Percentiles rank a stretch among this genome's conserved stretches.
Conservation (phyloP, 176 grass and related monocot species). For the Phragmites australis region DNA sequence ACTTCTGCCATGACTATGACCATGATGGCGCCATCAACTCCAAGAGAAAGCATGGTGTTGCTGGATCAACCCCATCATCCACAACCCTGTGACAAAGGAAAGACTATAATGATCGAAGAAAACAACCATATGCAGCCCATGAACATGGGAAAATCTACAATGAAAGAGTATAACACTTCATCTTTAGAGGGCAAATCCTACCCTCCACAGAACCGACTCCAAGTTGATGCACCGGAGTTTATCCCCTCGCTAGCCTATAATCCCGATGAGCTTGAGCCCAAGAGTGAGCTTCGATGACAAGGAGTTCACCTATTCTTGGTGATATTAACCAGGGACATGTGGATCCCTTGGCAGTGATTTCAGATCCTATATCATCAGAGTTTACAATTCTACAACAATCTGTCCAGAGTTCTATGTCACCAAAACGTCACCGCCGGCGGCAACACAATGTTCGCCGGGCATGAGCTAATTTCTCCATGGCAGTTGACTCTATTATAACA, state of each 20-base stretch:
- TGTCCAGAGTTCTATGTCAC: background rate
- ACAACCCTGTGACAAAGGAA: background rate
- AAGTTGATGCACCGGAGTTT: background rate
- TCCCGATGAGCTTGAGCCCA: too few relatives aligned
- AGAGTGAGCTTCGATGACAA: background rate
- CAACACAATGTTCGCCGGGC: background rate
- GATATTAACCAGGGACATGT: background rate
- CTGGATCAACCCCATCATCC: background rate
- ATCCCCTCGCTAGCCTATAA: background rate
- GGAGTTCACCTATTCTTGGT: background rate
- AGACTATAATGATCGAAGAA: background rate
- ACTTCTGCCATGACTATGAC: background rate
- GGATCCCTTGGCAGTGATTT: background rate
- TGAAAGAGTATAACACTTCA: background rate
- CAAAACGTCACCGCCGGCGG: background rate
- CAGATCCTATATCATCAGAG: background rate
- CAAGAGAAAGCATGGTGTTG: too few relatives aligned
- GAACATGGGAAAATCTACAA: background rate
- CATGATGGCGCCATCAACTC: background rate
- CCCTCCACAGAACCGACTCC: background rate
- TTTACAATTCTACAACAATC: too few relatives aligned
- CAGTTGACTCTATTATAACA: background rate
- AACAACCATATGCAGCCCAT: fast-evolving
- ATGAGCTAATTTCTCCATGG: background rate
- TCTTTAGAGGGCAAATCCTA: background rate